Base-by-base conservation (phyloP, 1,139 yeast species). In the Pichia sp. region DNA sequence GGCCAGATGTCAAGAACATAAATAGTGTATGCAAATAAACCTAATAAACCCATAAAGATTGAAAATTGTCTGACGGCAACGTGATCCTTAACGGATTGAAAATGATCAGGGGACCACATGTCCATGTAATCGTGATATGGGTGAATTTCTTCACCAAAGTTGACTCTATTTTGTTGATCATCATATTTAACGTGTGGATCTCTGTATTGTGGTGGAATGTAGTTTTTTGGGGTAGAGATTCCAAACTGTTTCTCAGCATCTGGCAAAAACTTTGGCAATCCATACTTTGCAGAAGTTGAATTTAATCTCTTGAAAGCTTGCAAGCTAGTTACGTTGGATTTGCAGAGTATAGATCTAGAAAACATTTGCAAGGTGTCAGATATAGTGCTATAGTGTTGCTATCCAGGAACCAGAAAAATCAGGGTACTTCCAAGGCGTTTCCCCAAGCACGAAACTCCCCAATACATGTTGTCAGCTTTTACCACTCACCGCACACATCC, bases 101-200 rank as follows among this genome's bases (percentile, higher is more conserved):
- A 79, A 57, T 79, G 74, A 57, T 85, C 94, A 16, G 95, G 94
- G 11, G 95, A 78, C 95, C 95, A 86, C 70, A 84, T 74, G 60
- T 86, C 91, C 57, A 80, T 70, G 60, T 75, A 65, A 57, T 86
- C 95, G 52, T 80, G 84, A 52, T 80, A 76, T 41, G 78, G 77
- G 57, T 79, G 76, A 48, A 83, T 63, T 33, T 88, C 86, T 50
- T 86, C 91, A 50, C 76, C 75, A 51, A 74, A 66, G 68, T 85
- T 84, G 66, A 94, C 79, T 68, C 91, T 76, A 61, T 79, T 76
- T 64, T 85, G 95, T 55, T 70, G 86, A 61, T 84, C 93, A 59
- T 85, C 94, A 63, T 80, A 86, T 58, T 76, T 79, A 47, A 64
- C 70, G 58, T 80, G 77, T 37, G 93, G 94, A 59, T 76, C 80